Conservation (phyloP, 495 filamentous ascomycete genomes). For the Xylaria venustula region DNA sequence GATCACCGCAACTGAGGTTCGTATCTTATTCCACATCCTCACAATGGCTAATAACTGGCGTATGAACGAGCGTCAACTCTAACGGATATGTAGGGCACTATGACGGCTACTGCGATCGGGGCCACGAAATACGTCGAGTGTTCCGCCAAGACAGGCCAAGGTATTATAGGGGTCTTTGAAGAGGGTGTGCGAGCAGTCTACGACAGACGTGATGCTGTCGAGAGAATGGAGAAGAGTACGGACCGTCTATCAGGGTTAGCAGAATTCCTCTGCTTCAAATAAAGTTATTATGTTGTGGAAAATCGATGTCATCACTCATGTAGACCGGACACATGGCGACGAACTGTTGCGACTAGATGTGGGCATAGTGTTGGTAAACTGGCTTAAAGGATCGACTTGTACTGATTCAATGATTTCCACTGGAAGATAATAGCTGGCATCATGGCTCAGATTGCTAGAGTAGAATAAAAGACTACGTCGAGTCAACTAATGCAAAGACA, state of each 20-base stretch:
- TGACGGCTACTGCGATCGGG: constrained; percentile 8
- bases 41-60: not conserved
- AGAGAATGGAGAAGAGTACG: not conserved
- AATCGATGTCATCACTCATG: not conserved
- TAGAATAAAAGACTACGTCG: no score
- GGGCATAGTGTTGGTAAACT: not conserved
- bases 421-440: no score
- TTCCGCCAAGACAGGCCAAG: constrained; percentile 26
- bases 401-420: no score
- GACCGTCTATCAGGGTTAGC: not conserved
- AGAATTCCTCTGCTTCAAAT: constrained; percentile 21
- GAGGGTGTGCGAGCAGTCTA: constrained; percentile 21
- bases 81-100: constrained; percentile 10
- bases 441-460: no score
- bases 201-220: constrained; percentile 9
- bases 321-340: not conserved
- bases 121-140: constrained; percentile 26
- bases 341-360: not conserved
- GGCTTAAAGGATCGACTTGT: no score
- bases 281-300: constrained; percentile 4
- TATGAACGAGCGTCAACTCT: not conserved
- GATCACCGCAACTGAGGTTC: constrained; percentile 13
- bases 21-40: not conserved
- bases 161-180: constrained; percentile 22
- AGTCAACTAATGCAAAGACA: no score